Conservation (phyloP, 306 rosid species). For the Sicyos baderoa region DNA sequence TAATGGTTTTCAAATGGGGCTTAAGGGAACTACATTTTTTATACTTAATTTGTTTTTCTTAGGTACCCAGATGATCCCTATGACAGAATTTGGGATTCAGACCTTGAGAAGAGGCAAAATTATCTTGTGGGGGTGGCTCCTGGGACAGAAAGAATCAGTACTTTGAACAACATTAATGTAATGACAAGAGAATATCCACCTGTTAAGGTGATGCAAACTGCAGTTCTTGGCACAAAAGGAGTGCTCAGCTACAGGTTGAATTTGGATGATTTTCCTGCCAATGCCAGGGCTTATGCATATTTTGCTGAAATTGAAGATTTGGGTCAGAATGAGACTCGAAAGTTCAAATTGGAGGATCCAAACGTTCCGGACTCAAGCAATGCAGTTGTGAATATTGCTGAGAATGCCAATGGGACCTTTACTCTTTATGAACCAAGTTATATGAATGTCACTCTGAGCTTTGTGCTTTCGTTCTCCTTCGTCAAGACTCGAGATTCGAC, state of each 20-base stretch:
- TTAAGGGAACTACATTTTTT: not conserved
- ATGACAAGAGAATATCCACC: conserved; percentile 74
- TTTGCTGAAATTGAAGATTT: conserved; percentile 78
- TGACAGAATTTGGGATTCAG: conserved; percentile 96
- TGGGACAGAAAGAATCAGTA: conserved; percentile 73
- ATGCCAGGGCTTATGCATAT: conserved; percentile 81
- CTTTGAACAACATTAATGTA: conserved; percentile 44
- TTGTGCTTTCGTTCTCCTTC: conserved; percentile 76
- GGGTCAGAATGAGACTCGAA: conserved; percentile 56
- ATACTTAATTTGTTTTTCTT: conserved; percentile 20
- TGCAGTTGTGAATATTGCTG: conserved; percentile 88
- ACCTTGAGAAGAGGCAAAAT: conserved; percentile 78
- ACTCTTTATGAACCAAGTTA: conserved; percentile 95
- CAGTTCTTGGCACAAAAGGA: conserved; percentile 68
- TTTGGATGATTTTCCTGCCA: conserved; percentile 74
- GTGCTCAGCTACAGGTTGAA: conserved; percentile 62
- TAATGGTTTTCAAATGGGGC: not conserved
- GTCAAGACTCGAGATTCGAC: conserved; percentile 67
- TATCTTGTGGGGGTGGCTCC: conserved; percentile 83
- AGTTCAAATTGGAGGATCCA: conserved; percentile 70
- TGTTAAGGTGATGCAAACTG: conserved; percentile 77
- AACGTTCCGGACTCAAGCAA: conserved; percentile 51
- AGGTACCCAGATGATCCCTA: conserved; percentile 98
- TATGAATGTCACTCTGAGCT: conserved; percentile 75
- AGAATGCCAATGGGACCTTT: conserved; percentile 87